Conservation (phyloP, 345 rosid species). For the Pistacia atlantica region DNA sequence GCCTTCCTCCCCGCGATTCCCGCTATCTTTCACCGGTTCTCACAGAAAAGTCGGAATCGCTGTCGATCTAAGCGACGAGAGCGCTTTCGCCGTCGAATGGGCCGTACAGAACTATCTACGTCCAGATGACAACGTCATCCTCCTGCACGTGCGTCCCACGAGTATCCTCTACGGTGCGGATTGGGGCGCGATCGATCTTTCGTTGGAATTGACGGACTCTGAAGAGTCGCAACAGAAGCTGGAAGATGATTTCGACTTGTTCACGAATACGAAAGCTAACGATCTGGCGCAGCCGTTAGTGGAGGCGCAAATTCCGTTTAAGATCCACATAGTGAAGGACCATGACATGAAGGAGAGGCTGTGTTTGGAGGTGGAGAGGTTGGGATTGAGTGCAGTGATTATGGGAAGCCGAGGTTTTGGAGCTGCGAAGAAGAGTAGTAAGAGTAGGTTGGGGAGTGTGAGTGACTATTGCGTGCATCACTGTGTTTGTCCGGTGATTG, state of each 20-base stretch:
- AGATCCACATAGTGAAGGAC: slow-evolving; percentile 81
- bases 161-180: slow-evolving; percentile 85
- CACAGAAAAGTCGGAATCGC: slow-evolving; percentile 81
- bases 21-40: slow-evolving; percentile 43
- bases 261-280: slow-evolving; percentile 63
- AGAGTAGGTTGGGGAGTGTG: slow-evolving; percentile 78
- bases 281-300: slow-evolving; percentile 72
- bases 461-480: slow-evolving; percentile 89
- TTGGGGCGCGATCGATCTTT: slow-evolving; percentile 73
- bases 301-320: slow-evolving; percentile 67
- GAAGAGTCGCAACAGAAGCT: slow-evolving; percentile 53
- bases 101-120: slow-evolving; percentile 89
- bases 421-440: slow-evolving; percentile 43
- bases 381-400: slow-evolving; percentile 62
- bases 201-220: slow-evolving; percentile 10
- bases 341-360: slow-evolving; percentile 93
- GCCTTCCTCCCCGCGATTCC: slow-evolving; percentile 68
- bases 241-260: slow-evolving; percentile 73
- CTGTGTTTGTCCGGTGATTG: slow-evolving; percentile 84
- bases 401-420: slow-evolving; percentile 91
- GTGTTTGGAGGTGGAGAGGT: slow-evolving; percentile 86
- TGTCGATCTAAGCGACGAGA: slow-evolving; percentile 87
- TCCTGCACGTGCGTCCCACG: slow-evolving; percentile 79
- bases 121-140: slow-evolving; percentile 72
- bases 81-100: slow-evolving; percentile 84